These are phyloP conservation scores for Talaromyces ruber DNA, from an alignment of 495 filamentous ascomycete genomes.

Conservation along the genomic window DNA sequence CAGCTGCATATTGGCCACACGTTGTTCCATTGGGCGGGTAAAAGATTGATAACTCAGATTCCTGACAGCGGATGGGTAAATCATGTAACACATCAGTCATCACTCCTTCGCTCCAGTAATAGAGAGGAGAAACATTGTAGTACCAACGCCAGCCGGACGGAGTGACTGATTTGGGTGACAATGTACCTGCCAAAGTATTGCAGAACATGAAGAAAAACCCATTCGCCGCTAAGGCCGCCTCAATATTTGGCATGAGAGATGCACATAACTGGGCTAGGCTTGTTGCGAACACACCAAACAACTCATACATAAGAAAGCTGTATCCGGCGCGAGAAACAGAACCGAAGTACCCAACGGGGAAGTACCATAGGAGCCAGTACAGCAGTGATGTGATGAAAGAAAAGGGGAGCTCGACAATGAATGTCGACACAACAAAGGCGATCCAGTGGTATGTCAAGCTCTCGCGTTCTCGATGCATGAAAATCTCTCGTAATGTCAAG, in stretches of 20 bases:
- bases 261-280: conserved; percentile 11
- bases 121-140: conserved; percentile 13
- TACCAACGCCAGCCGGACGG: conserved; percentile 13
- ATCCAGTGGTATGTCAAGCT: conserved; percentile 72
- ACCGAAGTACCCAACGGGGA: conserved; percentile 54
- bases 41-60: conserved; percentile 48
- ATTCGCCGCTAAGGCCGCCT: conserved; percentile 7
- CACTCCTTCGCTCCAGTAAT: conserved; percentile 38
- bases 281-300: conserved; percentile 8
- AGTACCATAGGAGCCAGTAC: conserved; percentile 57
- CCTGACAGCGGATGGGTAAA: conserved; percentile 40
- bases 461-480: conserved; percentile 62
- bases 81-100: conserved; percentile 54
- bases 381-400: conserved; percentile 53
- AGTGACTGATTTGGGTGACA: conserved; percentile 8
- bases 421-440: conserved; percentile 59
- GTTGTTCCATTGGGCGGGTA: conserved; percentile 46
- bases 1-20: conserved; percentile 58
- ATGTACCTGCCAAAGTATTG: conserved; percentile 12
- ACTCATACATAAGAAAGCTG: conserved; percentile 10
- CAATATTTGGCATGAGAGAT: conserved; percentile 7
- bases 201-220: conserved; percentile 13
- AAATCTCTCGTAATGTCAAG: conserved; percentile 56
- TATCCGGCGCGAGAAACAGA: conserved; percentile 24
- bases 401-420: conserved; percentile 69